These are phyloP conservation scores for Candida ovalis DNA, from an alignment of 805 yeast species.

Conservation along the genomic window DNA sequence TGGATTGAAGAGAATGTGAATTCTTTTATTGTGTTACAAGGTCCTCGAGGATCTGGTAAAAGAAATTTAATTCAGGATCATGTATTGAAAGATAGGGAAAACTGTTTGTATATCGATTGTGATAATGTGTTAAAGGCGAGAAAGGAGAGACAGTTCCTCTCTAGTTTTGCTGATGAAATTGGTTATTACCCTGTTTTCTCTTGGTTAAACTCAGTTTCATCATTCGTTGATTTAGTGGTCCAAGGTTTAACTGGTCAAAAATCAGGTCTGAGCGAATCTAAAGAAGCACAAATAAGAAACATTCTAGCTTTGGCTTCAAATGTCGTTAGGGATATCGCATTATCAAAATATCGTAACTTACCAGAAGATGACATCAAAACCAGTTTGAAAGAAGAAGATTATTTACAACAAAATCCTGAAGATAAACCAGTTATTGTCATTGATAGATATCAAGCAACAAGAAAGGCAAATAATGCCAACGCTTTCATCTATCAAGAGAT, in stretches of 20 bases:
- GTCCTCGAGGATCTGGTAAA: conserved; percentile 96
- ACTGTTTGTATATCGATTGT: conserved; percentile 73
- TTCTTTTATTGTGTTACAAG: conserved; percentile 84
- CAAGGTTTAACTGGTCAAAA: conserved; percentile 94
- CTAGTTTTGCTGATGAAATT: conserved; percentile 64
- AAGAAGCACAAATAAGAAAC: conserved; percentile 75
- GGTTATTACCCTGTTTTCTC: conserved; percentile 95
- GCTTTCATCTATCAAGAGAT: conserved; percentile 67
- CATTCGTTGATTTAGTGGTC: conserved; percentile 76
- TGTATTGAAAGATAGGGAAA: conserved; percentile 55
- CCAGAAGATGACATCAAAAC: conserved; percentile 22
- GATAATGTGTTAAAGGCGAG: conserved; percentile 69
- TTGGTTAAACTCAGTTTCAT: conserved; percentile 80
- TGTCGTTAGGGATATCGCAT: conserved; percentile 67
- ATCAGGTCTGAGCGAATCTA: conserved; percentile 80
- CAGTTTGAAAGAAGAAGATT: conserved; percentile 66
- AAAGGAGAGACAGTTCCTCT: conserved; percentile 65
- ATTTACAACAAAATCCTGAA: conserved; percentile 79
- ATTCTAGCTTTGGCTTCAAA: conserved; percentile 69
- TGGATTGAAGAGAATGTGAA: conserved; percentile 88
- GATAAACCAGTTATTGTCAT: conserved; percentile 82
- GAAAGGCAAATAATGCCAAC: conserved; percentile 52
- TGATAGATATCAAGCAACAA: conserved; percentile 58
- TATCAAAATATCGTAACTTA: conserved; percentile 37
- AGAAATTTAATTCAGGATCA: conserved; percentile 69